Evolutionary conservation across 495 filamentous ascomycete species (phyloP).

Genomic region (Corynascus novoguineensis): DNA sequence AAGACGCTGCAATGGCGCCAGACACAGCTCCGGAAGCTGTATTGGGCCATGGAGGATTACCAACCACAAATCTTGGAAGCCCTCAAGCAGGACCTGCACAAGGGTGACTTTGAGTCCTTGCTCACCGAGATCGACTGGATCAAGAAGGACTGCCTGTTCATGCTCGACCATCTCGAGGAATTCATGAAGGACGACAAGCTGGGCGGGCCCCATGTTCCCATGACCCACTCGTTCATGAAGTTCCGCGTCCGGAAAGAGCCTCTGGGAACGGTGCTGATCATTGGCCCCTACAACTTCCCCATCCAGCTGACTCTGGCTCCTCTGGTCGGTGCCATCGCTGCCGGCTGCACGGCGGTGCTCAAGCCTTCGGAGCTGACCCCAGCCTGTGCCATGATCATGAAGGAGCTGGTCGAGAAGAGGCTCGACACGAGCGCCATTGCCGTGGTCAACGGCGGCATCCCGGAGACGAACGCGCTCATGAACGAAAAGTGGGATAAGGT

Average conservation of each 20-base stretch:
- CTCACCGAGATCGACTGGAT: conserved; percentile 68
- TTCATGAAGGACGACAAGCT: conserved; percentile 79
- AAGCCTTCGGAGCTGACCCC: conserved; percentile 86
- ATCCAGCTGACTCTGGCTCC: conserved; percentile 73
- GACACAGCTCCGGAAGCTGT: conserved; percentile 82
- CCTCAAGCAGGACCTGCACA: conserved; percentile 66
- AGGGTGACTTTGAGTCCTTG: conserved; percentile 62
- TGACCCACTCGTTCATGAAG: conserved; percentile 58
- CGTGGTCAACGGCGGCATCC: conserved; percentile 72
- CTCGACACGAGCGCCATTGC: conserved; percentile 74
- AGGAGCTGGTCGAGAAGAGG: conserved; percentile 64
- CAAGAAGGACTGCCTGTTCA: conserved; percentile 72
- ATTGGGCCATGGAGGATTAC: conserved; percentile 83
- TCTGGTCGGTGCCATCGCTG: conserved; percentile 82
- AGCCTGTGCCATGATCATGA: conserved; percentile 66
- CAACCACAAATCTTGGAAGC: conserved; percentile 63
- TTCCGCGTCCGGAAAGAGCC: conserved; percentile 87
- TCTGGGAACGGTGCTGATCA: conserved; percentile 73
- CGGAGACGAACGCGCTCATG: conserved; percentile 75
- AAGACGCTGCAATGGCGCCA: conserved; percentile 75
- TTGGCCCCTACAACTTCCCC: conserved; percentile 92
- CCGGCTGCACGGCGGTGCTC: conserved; percentile 80
- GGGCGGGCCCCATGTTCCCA: conserved; percentile 53
- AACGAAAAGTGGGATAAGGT: conserved; percentile 96
- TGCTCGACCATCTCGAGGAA: conserved; percentile 65